These are phyloP conservation scores for Apium graveolens DNA, from an alignment of 129 eudicot genomes.

Conservation along the genomic window DNA sequence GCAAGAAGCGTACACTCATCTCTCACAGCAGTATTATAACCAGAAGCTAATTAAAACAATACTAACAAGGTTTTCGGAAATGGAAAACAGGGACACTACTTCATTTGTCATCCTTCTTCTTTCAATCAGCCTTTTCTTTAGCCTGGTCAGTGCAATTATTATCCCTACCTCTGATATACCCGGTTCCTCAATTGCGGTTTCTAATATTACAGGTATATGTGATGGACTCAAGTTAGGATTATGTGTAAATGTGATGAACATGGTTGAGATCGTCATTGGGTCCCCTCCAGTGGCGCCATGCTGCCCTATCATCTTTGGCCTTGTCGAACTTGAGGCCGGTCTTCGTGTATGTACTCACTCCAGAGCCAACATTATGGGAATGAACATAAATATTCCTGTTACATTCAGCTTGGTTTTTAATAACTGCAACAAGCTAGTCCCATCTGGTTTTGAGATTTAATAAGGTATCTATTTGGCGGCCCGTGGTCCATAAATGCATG, in stretches of 20 bases:
- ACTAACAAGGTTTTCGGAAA: not conserved
- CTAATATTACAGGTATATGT: conserved; percentile 14
- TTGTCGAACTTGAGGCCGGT: conserved; percentile 51
- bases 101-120: conserved; percentile 29
- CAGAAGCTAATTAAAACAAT: not conserved
- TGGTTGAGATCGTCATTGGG: conserved; percentile 14
- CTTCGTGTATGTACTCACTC: conserved; percentile 54
- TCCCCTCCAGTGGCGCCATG: conserved; percentile 38
- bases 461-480: not conserved
- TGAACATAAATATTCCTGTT: conserved; percentile 44
- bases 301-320: conserved; percentile 39
- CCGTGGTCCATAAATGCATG: too few species aligned
- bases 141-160: conserved; percentile 29
- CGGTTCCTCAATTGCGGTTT: conserved; percentile 8
- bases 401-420: conserved; percentile 43
- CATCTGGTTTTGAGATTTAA: conserved; percentile 39
- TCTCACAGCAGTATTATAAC: not conserved
- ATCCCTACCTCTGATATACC: not conserved
- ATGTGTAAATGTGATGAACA: not conserved
- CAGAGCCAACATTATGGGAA: conserved; percentile 43
- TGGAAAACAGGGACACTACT: conserved; percentile 27
- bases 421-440: conserved; percentile 37
- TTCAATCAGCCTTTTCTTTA: conserved; percentile 36
- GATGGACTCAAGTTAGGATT: conserved; percentile 19
- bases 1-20: not conserved